phyloP scores from a whole-genome alignment of 805 yeast genomes.

The Saturnispora serradocipensis region DNA sequence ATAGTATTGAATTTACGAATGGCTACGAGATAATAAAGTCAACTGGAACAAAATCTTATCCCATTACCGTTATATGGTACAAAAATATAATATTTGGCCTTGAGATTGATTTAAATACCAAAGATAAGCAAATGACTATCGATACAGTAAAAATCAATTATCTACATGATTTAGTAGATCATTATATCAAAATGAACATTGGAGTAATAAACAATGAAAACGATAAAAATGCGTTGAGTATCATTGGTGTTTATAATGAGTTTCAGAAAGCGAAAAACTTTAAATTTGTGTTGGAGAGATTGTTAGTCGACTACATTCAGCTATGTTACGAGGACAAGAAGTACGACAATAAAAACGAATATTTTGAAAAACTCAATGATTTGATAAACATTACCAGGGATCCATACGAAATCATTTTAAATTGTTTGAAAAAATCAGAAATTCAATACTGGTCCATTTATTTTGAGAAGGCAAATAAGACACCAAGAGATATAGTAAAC shows the following conservation, averaged over 20 bases:
- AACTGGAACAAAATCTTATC: slow-evolving; percentile 35
- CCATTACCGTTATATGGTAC: slow-evolving; percentile 36
- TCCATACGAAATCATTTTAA: slow-evolving; percentile 34
- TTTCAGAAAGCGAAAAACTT: slow-evolving; percentile 36
- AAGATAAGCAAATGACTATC: slow-evolving; percentile 18
- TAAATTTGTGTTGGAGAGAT: slow-evolving; percentile 40
- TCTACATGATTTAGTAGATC: slow-evolving; percentile 38
- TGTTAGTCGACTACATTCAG: slow-evolving; percentile 33
- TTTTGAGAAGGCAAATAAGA: slow-evolving; percentile 32
- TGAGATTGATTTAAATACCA: slow-evolving; percentile 32
- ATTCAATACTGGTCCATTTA: slow-evolving; percentile 42
- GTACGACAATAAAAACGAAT: slow-evolving; percentile 19
- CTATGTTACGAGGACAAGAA: slow-evolving; percentile 25
- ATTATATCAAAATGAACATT: slow-evolving; percentile 31
- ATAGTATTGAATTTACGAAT: slow-evolving; percentile 15
- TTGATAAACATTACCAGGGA: slow-evolving; percentile 27
- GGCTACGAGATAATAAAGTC: slow-evolving; percentile 15
- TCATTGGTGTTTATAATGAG: slow-evolving; percentile 25
- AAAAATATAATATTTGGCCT: slow-evolving; percentile 42
- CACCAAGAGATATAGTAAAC: slow-evolving; percentile 38
- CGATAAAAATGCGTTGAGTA: slow-evolving; percentile 20
- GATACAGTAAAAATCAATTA: slow-evolving; percentile 34
- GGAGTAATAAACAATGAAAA: slow-evolving; percentile 11
- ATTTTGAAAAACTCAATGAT: slow-evolving; percentile 25
- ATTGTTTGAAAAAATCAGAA: slow-evolving; percentile 47